Evolutionary conservation across 2,329 filamentous ascomycete genomes (phyloP).

Genomic region (Botrytis cinerea): DNA sequence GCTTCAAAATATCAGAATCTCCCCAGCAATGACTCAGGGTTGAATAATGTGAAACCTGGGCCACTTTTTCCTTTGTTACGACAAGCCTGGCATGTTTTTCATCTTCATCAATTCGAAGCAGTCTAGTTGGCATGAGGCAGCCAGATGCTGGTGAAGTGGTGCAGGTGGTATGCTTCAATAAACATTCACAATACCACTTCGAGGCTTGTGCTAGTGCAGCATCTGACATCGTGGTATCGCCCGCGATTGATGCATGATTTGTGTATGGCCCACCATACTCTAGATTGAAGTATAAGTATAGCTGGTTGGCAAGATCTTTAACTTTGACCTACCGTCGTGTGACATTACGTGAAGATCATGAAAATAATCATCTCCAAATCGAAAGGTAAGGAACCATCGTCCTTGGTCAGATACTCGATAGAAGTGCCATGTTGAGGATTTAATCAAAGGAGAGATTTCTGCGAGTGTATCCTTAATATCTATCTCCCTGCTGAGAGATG

Average conservation of each 20-base stretch:
- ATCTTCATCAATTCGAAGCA: slow-evolving; percentile 6
- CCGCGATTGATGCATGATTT: background rate
- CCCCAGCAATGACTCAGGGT: slow-evolving; percentile 9
- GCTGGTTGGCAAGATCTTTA: background rate
- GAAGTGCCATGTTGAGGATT: background rate
- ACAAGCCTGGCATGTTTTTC: background rate
- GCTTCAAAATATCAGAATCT: background rate
- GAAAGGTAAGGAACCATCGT: accelerated
- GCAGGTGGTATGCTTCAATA: background rate
- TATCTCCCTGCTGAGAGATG: accelerated
- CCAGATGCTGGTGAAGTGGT: background rate
- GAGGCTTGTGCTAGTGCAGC: slow-evolving; percentile 1
- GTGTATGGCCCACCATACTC: background rate
- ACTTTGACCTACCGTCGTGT: background rate
- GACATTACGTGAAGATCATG: accelerated
- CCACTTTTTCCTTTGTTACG: background rate
- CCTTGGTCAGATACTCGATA: accelerated
- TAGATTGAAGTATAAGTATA: background rate
- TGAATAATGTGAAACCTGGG: background rate
- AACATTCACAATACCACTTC: slow-evolving; percentile 5
- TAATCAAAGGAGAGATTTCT: background rate
- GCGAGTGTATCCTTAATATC: no score
- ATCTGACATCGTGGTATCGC: background rate
- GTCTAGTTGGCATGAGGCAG: background rate
- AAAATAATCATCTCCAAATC: accelerated